Evolutionary conservation across 495 filamentous ascomycete species (phyloP).

Genomic region (Evansstolkia leycettana): DNA sequence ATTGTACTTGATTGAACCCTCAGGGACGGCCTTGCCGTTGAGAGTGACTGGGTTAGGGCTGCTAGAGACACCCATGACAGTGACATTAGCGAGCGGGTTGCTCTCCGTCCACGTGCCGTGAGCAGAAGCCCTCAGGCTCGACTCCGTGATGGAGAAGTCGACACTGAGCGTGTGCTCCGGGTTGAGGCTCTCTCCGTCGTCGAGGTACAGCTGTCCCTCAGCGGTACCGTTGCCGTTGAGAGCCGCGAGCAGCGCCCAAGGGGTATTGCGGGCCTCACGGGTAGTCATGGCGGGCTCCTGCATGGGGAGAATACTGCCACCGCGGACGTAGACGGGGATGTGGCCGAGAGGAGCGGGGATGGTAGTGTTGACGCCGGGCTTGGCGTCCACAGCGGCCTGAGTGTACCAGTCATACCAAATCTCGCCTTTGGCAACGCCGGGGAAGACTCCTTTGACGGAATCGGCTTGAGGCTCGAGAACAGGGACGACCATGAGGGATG

Average conservation of each 20-base stretch:
- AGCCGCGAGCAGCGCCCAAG: constrained; percentile 59
- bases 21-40: constrained; percentile 32
- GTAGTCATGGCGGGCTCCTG: constrained; percentile 66
- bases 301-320: constrained; percentile 54
- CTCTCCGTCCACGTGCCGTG: constrained; percentile 45
- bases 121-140: constrained; percentile 31
- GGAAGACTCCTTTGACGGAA: constrained; percentile 65
- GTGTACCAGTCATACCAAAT: constrained; percentile 84
- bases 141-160: constrained; percentile 37
- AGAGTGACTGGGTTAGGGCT: constrained; percentile 33
- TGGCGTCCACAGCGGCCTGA: constrained; percentile 36
- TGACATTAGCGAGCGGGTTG: constrained; percentile 53
- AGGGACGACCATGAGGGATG: constrained; percentile 57
- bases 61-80: constrained; percentile 47
- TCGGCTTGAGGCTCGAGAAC: constrained; percentile 54
- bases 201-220: constrained; percentile 58
- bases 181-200: constrained; percentile 66
- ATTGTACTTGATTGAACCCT: constrained; percentile 36
- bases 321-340: constrained; percentile 66
- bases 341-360: constrained; percentile 66
- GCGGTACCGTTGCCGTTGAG: constrained; percentile 46
- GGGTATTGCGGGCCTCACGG: constrained; percentile 46
- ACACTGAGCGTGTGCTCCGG: constrained; percentile 47
- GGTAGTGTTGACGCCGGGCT: constrained; percentile 53
- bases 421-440: constrained; percentile 48